Percentiles rank a stretch among this genome's conserved stretches.
Evolutionary conservation across 441 rosid species (phyloP).

Genomic region (Gossypium davidsonii): DNA sequence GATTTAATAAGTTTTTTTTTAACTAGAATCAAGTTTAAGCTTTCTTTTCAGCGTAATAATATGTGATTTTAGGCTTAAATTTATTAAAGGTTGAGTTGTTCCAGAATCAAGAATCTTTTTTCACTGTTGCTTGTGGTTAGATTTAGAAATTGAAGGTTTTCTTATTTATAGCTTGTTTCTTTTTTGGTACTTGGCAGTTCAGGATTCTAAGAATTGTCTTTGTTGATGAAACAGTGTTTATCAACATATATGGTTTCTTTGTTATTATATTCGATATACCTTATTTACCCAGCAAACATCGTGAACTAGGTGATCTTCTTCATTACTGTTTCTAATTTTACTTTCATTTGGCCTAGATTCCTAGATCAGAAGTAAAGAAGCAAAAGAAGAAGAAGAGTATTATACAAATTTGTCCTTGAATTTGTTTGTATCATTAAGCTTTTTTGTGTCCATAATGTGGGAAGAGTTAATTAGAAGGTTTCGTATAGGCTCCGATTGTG

Average conservation of each 20-base stretch:
- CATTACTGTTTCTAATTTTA: neutral
- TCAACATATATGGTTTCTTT: neutral
- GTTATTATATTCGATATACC: neutral
- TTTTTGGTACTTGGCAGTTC: neutral
- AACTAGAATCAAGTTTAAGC: neutral
- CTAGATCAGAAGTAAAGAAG: neutral
- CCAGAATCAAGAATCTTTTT: neutral
- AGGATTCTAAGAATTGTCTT: neutral
- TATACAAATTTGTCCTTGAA: neutral
- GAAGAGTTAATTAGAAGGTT: neutral
- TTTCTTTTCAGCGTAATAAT: neutral
- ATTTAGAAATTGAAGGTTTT: neutral
- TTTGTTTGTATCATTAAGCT: constrained; percentile 1
- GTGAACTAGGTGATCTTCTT: neutral
- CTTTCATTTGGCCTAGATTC: neutral
- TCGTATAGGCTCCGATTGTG: neutral
- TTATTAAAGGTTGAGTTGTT: constrained; percentile 18
- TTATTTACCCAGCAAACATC: neutral
- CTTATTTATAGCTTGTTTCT: neutral
- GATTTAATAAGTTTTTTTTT: neutral
- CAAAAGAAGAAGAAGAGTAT: neutral
- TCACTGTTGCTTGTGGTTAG: constrained; percentile 1
- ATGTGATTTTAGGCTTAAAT: constrained; percentile 3
- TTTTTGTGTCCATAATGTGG: neutral
- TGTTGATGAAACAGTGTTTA: constrained; percentile 22